Evolutionary conservation across 1,284 basidiomycete species (phyloP).

Genomic region (Tilletia walkeri): DNA sequence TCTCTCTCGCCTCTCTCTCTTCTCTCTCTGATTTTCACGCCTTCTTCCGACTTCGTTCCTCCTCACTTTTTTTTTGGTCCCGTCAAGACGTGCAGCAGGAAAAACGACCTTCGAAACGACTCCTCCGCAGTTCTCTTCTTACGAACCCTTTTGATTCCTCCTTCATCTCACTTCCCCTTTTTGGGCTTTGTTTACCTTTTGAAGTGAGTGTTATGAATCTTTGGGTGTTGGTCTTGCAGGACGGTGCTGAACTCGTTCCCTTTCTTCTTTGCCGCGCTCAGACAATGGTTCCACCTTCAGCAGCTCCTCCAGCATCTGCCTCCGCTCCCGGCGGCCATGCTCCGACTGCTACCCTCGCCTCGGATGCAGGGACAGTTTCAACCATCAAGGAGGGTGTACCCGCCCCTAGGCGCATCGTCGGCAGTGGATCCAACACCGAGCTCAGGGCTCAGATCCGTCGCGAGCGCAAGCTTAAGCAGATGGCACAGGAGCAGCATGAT

Average conservation of each 20-base stretch:
- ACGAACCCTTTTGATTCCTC: too few species aligned
- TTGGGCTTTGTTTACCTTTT: too few species aligned
- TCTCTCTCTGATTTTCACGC: too few species aligned
- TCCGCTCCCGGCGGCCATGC: neutral
- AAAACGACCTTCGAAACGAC: too few species aligned
- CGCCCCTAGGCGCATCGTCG: constrained; percentile 27
- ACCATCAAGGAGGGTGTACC: neutral
- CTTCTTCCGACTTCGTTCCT: too few species aligned
- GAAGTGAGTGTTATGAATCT: too few species aligned
- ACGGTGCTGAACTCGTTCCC: neutral
- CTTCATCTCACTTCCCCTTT: too few species aligned
- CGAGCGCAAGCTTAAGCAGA: constrained; percentile 31
- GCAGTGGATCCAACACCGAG: constrained; percentile 39
- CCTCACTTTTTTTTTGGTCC: too few species aligned
- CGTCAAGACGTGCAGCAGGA: too few species aligned
- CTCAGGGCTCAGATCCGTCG: constrained; percentile 34
- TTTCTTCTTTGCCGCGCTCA: neutral
- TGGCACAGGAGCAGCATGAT: constrained; percentile 25
- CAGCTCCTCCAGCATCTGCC: neutral
- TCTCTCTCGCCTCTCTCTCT: too few species aligned
- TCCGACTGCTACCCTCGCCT: constrained; percentile 12
- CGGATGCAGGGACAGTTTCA: neutral
- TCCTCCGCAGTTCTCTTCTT: too few species aligned
- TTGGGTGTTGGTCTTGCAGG: neutral
- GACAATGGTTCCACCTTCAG: neutral